Evolutionary conservation across 2,329 filamentous ascomycete genomes (phyloP), one percentile per base, ranked within the genome.

Genomic region (Grosmannia serpens): DNA sequence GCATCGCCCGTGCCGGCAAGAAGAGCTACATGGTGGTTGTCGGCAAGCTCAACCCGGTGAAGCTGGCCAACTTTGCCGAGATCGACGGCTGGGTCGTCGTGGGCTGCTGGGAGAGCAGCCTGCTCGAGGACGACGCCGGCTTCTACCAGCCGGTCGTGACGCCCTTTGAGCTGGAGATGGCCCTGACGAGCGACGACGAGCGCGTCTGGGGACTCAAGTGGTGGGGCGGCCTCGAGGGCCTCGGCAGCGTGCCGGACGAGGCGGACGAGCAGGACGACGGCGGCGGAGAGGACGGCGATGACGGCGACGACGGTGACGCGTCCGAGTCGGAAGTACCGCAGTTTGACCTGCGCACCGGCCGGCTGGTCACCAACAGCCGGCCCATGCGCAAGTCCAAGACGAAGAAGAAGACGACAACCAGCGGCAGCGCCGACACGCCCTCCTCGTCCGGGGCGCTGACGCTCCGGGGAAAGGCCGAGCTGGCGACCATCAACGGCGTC

Each of bases 11-110:
- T 0, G 88, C 89, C 0, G 91, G 91, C 13, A 97, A 97, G 75
- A 99, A 97, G 75, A 88, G 84, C 69, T 99, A 99, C 70, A 89
- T 92, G 1, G 89, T 99, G 53, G 94, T 99, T 2, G 94, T 99
- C 0, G 94, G 94, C 60, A 97, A 97, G 70, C 78, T 99, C 29
- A 99, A 97, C 68, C 86, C 91, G 0, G 92, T 91, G 44, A 99
- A 99, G 71, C 79, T 99, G 26, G 94, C 94, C 54, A 99, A 99
- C 71, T 99, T 99, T 73, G 84, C 87, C 59, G 94, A 99, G 71
- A 83, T 99, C 6, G 92, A 91, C 50, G 92, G 91, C 20, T 99
- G 94, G 94, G 91, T 97, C 0, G 91, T 97, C 0, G 89, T 99
- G 11, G 92, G 94, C 2, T 99, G 94, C 72, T 99, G 94, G 94